Evolutionary conservation across 2,329 filamentous ascomycete genomes (phyloP).

Genomic region (Fusarium paranaense): DNA sequence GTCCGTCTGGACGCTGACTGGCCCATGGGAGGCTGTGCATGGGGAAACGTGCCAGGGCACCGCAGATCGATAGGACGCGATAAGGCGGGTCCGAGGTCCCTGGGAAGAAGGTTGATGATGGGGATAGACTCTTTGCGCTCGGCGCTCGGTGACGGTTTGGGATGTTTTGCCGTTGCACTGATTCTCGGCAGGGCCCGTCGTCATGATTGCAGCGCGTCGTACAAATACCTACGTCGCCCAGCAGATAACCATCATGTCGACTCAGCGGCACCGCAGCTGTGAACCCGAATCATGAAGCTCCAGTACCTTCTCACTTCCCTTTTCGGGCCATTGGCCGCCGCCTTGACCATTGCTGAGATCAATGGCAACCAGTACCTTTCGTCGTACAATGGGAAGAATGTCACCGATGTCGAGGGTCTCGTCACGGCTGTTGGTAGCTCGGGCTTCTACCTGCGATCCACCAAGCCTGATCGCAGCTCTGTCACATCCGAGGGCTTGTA

Average conservation of each 20-base stretch:
- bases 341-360: conserved; percentile 69
- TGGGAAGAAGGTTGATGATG: conserved; percentile 16
- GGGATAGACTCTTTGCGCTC: neutral
- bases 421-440: conserved; percentile 72
- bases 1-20: conserved; percentile 22
- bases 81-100: conserved; percentile 8
- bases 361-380: conserved; percentile 75
- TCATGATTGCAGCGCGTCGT: conserved; percentile 3
- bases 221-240: conserved; percentile 29
- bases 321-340: conserved; percentile 43
- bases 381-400: conserved; percentile 65
- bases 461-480: conserved; percentile 64
- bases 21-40: conserved; percentile 34
- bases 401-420: conserved; percentile 71
- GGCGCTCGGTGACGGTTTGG: conserved; percentile 33
- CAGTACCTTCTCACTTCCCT: conserved; percentile 44
- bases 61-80: conserved; percentile 41
- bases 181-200: conserved; percentile 9
- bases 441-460: conserved; percentile 75
- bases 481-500: conserved; percentile 75
- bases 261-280: neutral
- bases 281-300: conserved; percentile 46
- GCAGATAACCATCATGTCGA: conserved; percentile 6
- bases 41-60: conserved; percentile 43
- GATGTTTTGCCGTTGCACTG: conserved; percentile 14